Evolutionary conservation across 2,329 filamentous ascomycete species (phyloP).

Genomic region (Coleophoma cylindrospora): DNA sequence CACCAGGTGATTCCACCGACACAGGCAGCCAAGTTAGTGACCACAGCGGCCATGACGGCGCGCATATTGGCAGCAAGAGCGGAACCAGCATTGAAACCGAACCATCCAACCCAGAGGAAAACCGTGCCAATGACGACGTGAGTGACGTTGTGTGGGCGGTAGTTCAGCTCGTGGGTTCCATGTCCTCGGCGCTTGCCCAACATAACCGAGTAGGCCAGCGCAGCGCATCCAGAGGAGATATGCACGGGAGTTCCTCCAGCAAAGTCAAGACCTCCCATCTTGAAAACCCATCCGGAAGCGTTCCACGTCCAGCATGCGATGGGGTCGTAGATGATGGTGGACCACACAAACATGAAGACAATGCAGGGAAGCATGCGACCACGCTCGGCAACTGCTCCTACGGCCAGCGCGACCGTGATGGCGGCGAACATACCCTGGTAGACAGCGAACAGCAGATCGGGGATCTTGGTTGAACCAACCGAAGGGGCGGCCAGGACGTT

Average conservation of each 20-base stretch:
- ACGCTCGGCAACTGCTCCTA: conserved; percentile 80
- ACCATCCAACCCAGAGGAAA: conserved; percentile 94
- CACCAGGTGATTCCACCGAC: conserved; percentile 88
- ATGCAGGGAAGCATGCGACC: conserved; percentile 85
- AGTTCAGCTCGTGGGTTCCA: conserved; percentile 84
- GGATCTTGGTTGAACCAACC: conserved; percentile 66
- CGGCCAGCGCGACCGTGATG: conserved; percentile 80
- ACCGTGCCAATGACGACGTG: conserved; percentile 90
- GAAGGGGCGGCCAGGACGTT: conserved; percentile 72
- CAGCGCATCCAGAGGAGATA: conserved; percentile 76
- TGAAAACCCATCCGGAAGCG: conserved; percentile 70
- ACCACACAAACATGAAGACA: conserved; percentile 91
- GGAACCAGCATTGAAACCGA: conserved; percentile 88
- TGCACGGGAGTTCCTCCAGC: conserved; percentile 89
- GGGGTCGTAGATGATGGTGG: conserved; percentile 84
- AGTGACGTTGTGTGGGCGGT: conserved; percentile 87
- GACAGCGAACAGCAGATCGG: conserved; percentile 79
- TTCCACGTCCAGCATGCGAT: conserved; percentile 98
- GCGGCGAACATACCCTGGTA: conserved; percentile 87
- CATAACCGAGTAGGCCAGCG: conserved; percentile 87
- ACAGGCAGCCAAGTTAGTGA: conserved; percentile 81
- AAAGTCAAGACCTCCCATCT: conserved; percentile 80
- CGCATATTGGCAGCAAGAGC: conserved; percentile 77
- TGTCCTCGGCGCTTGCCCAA: conserved; percentile 69
- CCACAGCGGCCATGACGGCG: conserved; percentile 79